Base-by-base conservation (phyloP, 441 rosid species). In the Syzygium syzygioides region DNA sequence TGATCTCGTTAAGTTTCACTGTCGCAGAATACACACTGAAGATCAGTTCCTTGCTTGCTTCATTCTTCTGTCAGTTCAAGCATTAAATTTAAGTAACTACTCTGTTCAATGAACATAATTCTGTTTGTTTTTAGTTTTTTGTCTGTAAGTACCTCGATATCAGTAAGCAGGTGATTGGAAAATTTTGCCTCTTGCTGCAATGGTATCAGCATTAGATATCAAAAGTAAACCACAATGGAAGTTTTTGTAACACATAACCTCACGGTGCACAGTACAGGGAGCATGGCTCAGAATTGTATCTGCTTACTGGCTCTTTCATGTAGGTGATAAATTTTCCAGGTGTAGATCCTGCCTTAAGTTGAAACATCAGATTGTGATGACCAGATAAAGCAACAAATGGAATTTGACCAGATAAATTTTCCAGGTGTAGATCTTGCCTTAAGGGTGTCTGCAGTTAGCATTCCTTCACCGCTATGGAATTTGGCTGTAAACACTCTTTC, bases 1-100 rank as follows among this genome's bases (percentile, higher is more conserved):
- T 86, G 91, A 94, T 90, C 88, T 91, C 92, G 62, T 93, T 91
- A 80, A 95, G 94, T 93, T 94, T 95, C 86, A 90, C 91, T 87
- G 90, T 93, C 53, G 94, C 95, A 89, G 92, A 89, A 85, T 92
- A 93, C 91, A 95, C 88, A 86, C 91, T 88, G 89, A 89, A 90
- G 90, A 87, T 90, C 79, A 89, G 91, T 50, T 86, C 88, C 86
- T 90, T 89, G 87, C 56, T 90, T 83, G 89, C 87, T 88, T 91
- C 92, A 89, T 57, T 86, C n/a, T 87, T 89, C 94, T 91, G 90
- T 71, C 86, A 88, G 88, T 87, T 86, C 86, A 89, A 56, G 32
- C 64, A 87, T 84, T 52, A 86, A 55, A 86, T 85, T 89, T 37
- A 53, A 52, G 45, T 80, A 62, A 66, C 66, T 88, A 66, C 71